Percentiles rank a stretch among this genome's conserved stretches.
Evolutionary conservation across 83 land plant genomes (phyloP).

Genomic region (Picea mariana): DNA sequence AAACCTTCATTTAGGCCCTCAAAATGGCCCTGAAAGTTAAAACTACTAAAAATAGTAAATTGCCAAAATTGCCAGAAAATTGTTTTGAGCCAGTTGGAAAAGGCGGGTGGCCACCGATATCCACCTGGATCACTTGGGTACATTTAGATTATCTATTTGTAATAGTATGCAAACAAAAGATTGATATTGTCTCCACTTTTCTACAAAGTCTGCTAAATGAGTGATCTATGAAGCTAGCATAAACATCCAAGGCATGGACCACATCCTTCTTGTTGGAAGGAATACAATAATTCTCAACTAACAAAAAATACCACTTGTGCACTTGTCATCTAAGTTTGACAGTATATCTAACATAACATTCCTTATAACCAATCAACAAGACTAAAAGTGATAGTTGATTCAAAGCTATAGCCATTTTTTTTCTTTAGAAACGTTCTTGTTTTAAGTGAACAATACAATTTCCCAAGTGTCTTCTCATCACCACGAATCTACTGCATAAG

Average conservation of each 20-base stretch:
- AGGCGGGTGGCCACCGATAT: no score
- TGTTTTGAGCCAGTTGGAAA: no score
- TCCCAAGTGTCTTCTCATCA: conserved; percentile 3
- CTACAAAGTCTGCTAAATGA: neutral
- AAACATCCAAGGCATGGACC: neutral
- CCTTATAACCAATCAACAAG: neutral
- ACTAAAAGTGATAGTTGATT: neutral
- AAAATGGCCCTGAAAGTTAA: no score
- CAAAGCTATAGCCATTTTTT: neutral
- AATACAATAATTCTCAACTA: no score
- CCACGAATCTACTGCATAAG: conserved; percentile 1
- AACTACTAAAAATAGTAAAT: no score
- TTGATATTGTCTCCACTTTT: neutral
- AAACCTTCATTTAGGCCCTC: no score
- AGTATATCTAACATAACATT: neutral
- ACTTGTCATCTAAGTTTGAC: neutral
- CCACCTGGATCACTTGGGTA: no score
- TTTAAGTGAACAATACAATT: neutral
- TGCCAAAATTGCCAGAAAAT: no score
- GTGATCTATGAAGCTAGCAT: neutral
- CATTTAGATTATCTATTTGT: neutral
- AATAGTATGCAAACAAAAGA: neutral
- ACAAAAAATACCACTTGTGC: neutral
- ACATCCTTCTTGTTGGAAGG: no score
- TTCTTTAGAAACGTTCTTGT: neutral